These are phyloP conservation scores for Magnaporthales sp. DNA, from an alignment of 2,329 filamentous ascomycete genomes.

Conservation along the genomic window DNA sequence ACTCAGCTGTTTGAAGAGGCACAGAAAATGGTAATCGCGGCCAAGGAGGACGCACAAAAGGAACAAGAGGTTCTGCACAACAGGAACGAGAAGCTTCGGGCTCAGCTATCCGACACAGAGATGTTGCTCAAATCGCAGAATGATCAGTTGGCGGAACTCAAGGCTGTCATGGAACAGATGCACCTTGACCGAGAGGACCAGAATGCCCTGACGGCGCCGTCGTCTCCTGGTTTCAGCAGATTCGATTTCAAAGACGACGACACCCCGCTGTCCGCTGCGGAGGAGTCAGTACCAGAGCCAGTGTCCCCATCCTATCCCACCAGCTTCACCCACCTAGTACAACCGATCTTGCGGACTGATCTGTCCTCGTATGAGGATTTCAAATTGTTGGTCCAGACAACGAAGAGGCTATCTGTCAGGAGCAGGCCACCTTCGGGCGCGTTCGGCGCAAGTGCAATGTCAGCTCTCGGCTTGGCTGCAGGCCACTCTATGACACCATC, in stretches of 20 bases:
- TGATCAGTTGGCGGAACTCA: constrained; percentile 86
- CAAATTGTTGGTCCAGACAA: constrained; percentile 61
- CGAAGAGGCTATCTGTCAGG: constrained; percentile 43
- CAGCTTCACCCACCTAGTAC: constrained; percentile 75
- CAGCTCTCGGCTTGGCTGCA: constrained; percentile 33
- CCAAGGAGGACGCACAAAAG: constrained; percentile 78
- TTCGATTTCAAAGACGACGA: constrained; percentile 51
- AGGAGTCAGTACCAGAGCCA: constrained; percentile 28
- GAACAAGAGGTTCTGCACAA: constrained; percentile 75
- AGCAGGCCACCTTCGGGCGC: constrained; percentile 67
- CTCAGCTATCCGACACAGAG: constrained; percentile 82
- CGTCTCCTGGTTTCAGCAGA: constrained; percentile 68
- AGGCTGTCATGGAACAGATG: constrained; percentile 87
- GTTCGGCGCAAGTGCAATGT: constrained; percentile 28
- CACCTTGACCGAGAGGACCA: constrained; percentile 63
- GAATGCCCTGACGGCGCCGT: constrained; percentile 64
- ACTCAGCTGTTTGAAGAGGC: constrained; percentile 95
- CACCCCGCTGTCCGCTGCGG: constrained; percentile 24
- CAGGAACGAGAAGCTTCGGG: constrained; percentile 78
- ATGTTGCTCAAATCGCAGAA: constrained; percentile 79
- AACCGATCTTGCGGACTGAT: constrained; percentile 76
- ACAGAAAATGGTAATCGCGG: constrained; percentile 93
- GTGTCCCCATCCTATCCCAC: constrained; percentile 49
- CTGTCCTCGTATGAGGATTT: constrained; percentile 80
- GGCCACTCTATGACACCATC: constrained; percentile 42